Base-by-base conservation (phyloP, 768 basidiomycete species). In the Boletus rubroflammeus region DNA sequence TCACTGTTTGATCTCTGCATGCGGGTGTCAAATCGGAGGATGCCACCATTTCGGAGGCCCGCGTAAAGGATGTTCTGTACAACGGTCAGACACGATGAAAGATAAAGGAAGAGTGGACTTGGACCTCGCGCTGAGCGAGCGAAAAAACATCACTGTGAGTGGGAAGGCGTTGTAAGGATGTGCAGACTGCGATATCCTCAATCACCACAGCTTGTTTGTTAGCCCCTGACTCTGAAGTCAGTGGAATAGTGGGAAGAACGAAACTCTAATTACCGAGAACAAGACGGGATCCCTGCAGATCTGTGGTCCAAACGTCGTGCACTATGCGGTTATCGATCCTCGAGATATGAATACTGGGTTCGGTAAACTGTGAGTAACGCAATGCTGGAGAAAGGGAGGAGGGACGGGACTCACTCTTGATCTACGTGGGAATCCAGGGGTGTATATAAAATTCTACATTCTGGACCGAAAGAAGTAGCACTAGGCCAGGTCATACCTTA, bases 81-180 rank as follows among this genome's bases (percentile, higher is more conserved):
- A 29, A 48, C 55, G 2, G 31, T 60, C 39, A 39, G 7, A 29
- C 15, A 13, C 0, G 43, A 40, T 6, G 53, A 29, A 19, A 23
- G 21, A 26, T 8, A 11, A 21, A 25, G 23, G 25, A 17, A 50
- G 25, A 9, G 26, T 0, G 7, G 36, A 31, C 9, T 62, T 74
- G 6, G 39, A 85, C 86, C 47, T 77, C 69, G 44, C 73, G 65
- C 60, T 83, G 83, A 44, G 74, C 65, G n/a, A 87, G 69, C 3
- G 85, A 68, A 57, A 89, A 81, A 0, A 87, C 82, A 60, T 88
- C 86, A 50, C 85, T 86, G 19, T 74, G 59, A 3, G 85, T 86
- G 26, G 75, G 67, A 10, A 88, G 64, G 54, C 68, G 61, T 49
- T 72, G 70, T 2, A 78, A 62, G 14, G 70, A 67, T 2, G 59